These are phyloP conservation scores for Rhynchospora tenuis DNA, from an alignment of 176 grass and related monocot genomes.

Conservation along the genomic window DNA sequence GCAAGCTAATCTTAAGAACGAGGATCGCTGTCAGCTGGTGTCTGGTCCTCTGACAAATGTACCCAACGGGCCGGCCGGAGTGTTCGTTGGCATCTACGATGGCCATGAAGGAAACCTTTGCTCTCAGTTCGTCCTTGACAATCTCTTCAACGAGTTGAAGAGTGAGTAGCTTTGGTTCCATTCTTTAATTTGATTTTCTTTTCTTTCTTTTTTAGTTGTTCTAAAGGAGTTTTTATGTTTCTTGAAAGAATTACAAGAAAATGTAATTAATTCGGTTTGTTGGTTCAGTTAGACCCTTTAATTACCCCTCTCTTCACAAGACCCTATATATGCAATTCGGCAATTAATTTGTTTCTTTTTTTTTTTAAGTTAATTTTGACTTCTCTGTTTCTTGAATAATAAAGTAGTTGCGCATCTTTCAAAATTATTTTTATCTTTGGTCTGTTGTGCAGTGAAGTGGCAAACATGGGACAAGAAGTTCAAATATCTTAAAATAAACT, in stretches of 20 bases:
- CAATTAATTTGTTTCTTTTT: background rate
- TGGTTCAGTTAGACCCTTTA: background rate
- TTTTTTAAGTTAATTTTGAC: background rate
- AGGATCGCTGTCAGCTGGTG: conserved; percentile 41
- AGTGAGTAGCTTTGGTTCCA: background rate
- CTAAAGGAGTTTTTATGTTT: background rate
- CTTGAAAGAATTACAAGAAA: background rate
- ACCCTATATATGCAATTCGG: background rate
- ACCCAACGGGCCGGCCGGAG: background rate
- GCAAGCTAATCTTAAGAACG: conserved; percentile 24
- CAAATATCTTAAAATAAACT: too few species aligned
- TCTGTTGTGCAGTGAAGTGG: background rate
- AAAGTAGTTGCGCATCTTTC: background rate
- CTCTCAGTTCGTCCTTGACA: conserved; percentile 31
- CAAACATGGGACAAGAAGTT: background rate
- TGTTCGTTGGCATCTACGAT: conserved; percentile 42
- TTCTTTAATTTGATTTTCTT: background rate
- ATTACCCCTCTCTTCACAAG: background rate
- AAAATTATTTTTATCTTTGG: background rate
- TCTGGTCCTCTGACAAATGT: conserved; percentile 7
- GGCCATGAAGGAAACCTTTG: conserved; percentile 37
- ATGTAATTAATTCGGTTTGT: background rate
- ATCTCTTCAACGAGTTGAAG: conserved; percentile 33
- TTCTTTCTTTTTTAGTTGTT: background rate
- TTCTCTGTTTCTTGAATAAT: background rate